Percentiles rank a stretch among this genome's conserved stretches.
phyloP scores from a whole-genome alignment of 768 basidiomycete species.

The Podaxis pistillaris region DNA sequence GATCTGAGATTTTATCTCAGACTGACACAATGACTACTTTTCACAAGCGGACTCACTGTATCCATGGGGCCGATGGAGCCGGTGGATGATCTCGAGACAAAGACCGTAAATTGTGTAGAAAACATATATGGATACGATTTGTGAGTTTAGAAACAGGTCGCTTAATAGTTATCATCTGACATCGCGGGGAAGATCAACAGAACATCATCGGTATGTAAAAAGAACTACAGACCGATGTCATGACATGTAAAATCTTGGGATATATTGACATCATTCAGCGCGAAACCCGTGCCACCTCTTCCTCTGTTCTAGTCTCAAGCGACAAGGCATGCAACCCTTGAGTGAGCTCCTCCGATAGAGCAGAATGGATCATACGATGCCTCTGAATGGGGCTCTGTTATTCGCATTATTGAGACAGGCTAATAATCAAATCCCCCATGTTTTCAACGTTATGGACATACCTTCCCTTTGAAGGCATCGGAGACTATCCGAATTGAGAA shows the following conservation, averaged over 20 bases:
- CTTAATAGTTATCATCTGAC: constrained; percentile 2
- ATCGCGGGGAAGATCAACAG: not conserved
- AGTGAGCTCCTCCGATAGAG: constrained; percentile 67
- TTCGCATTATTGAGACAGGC: constrained; percentile 14
- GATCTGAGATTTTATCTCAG: constrained; percentile 13
- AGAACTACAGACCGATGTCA: constrained; percentile 5
- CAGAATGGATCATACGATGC: constrained; percentile 75
- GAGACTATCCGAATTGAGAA: constrained; percentile 77
- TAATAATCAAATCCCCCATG: constrained; percentile 4
- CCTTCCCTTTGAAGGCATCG: constrained; percentile 72
- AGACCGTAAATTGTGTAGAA: not conserved
- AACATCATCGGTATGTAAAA: not conserved
- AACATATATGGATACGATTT: constrained; percentile 8
- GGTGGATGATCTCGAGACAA: constrained; percentile 4
- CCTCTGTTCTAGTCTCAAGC: constrained; percentile 67
- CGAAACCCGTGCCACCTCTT: constrained; percentile 33
- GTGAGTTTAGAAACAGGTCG: constrained; percentile 3
- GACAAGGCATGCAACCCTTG: constrained; percentile 77
- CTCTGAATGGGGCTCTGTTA: constrained; percentile 71
- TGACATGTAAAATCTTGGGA: not conserved
- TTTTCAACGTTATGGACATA: constrained; percentile 27
- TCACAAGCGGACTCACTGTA: constrained; percentile 13
- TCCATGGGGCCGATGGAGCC: constrained; percentile 11
- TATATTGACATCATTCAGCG: not conserved
- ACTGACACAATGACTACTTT: not conserved